Evolutionary conservation across 2,329 filamentous ascomycete species (phyloP).

Genomic region (Orbilia javanica): DNA sequence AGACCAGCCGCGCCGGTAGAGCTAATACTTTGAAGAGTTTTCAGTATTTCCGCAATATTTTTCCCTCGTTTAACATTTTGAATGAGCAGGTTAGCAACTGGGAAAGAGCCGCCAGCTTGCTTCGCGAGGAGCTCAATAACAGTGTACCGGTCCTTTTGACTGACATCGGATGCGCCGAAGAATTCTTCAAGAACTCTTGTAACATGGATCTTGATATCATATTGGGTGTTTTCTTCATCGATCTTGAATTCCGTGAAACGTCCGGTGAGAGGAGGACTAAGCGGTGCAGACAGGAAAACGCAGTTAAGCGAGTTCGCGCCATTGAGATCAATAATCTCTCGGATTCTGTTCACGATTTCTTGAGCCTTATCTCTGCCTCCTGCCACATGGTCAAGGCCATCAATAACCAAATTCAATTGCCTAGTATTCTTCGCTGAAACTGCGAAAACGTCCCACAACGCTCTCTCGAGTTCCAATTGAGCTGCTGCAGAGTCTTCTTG

Average conservation of each 20-base stretch:
- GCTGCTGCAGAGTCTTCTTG: neutral
- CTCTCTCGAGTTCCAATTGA: slow-evolving; percentile 20
- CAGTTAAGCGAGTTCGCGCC: slow-evolving; percentile 42
- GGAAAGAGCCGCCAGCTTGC: slow-evolving; percentile 39
- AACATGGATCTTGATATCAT: slow-evolving; percentile 44
- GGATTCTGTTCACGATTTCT: slow-evolving; percentile 33
- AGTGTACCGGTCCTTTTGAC: slow-evolving; percentile 19
- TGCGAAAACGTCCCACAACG: slow-evolving; percentile 44
- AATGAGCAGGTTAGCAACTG: slow-evolving; percentile 44
- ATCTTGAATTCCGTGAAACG: slow-evolving; percentile 28
- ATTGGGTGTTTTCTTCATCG: slow-evolving; percentile 38
- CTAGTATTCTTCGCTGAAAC: slow-evolving; percentile 33
- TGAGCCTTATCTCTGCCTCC: slow-evolving; percentile 35
- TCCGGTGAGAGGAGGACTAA: neutral
- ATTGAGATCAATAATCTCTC: slow-evolving; percentile 40
- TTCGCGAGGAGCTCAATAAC: slow-evolving; percentile 47
- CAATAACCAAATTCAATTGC: slow-evolving; percentile 45
- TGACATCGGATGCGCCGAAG: slow-evolving; percentile 27
- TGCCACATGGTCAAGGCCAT: slow-evolving; percentile 32
- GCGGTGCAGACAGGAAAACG: slow-evolving; percentile 30
- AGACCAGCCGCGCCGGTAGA: slow-evolving; percentile 38
- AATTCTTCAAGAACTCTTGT: slow-evolving; percentile 26
- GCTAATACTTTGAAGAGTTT: slow-evolving; percentile 32
- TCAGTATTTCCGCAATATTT: slow-evolving; percentile 42
- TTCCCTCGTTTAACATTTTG: slow-evolving; percentile 45